These are phyloP conservation scores for Cucumis variabilis DNA, from an alignment of 331 rosid genomes.

Conservation along the genomic window DNA sequence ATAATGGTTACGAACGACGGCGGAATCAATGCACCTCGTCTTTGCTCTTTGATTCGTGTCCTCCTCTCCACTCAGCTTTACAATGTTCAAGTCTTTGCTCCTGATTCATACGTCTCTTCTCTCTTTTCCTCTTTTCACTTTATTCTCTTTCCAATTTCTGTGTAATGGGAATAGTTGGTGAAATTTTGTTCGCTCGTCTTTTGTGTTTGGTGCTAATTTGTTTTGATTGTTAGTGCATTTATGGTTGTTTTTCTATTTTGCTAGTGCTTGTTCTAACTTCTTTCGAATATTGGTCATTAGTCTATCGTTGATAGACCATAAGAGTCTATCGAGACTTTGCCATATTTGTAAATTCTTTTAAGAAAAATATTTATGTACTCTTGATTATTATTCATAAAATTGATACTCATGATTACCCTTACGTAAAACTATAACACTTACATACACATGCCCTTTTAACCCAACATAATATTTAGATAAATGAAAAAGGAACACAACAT, in stretches of 20 bases:
- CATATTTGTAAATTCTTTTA: no score
- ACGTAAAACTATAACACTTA: no score
- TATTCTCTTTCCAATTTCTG: not conserved
- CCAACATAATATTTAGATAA: no score
- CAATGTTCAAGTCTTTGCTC: slow-evolving; percentile 77
- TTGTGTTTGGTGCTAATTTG: slow-evolving; percentile 6
- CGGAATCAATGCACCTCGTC: slow-evolving; percentile 84
- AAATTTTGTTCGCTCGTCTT: not conserved
- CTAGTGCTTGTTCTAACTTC: not conserved
- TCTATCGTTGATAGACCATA: no score
- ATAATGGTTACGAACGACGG: slow-evolving; percentile 86
- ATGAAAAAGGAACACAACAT: no score
- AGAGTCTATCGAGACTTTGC: no score
- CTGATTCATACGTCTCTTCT: slow-evolving; percentile 60
- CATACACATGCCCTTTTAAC: no score
- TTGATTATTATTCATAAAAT: no score
- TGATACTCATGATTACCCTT: no score
- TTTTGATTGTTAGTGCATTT: not conserved
- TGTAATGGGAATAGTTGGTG: not conserved
- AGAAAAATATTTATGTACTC: no score
- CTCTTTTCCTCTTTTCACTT: not conserved
- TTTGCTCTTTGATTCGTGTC: slow-evolving; percentile 67
- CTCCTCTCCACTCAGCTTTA: slow-evolving; percentile 63
- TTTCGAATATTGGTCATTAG: slow-evolving; percentile 11
- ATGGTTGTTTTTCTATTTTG: not conserved